These are phyloP conservation scores for Myriosclerotinia curreyana DNA, from an alignment of 2,329 filamentous ascomycete genomes.

Conservation along the genomic window DNA sequence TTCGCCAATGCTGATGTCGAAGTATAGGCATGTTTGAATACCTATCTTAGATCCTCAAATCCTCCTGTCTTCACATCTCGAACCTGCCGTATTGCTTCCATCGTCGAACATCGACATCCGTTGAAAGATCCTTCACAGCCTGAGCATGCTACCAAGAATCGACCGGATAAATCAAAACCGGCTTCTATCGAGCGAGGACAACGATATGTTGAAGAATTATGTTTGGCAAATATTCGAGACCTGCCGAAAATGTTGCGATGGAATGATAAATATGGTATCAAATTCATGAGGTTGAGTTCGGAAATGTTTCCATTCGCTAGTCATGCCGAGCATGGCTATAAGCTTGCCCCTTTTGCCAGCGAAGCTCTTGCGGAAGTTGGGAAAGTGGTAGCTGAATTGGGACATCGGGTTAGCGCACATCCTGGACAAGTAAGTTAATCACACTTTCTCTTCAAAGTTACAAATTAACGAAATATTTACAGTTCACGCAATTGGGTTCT, in stretches of 20 bases:
- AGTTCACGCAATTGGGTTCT: conserved; percentile 85
- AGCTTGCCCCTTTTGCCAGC: conserved; percentile 76
- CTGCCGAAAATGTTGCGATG: conserved; percentile 82
- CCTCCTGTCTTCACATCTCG: conserved; percentile 87
- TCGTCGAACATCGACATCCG: conserved; percentile 83
- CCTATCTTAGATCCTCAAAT: conserved; percentile 77
- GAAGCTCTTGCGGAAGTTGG: conserved; percentile 75
- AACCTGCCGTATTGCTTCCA: conserved; percentile 87
- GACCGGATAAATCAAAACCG: conserved; percentile 70
- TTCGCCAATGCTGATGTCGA: conserved; percentile 14
- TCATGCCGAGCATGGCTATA: conserved; percentile 83
- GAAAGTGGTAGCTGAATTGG: conserved; percentile 69
- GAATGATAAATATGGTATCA: conserved; percentile 91
- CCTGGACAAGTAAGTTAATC: conserved; percentile 62
- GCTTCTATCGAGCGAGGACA: conserved; percentile 65
- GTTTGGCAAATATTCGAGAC: conserved; percentile 78
- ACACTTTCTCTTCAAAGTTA: neutral
- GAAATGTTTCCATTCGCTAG: conserved; percentile 98
- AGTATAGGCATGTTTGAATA: conserved; percentile 78
- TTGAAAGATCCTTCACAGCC: conserved; percentile 71
- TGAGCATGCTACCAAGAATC: conserved; percentile 80
- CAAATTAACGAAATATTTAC: neutral
- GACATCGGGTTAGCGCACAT: conserved; percentile 84
- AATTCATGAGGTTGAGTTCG: conserved; percentile 85
- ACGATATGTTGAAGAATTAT: conserved; percentile 71